Evolutionary conservation across 2,329 filamentous ascomycete genomes (phyloP).

Genomic region (Fusarium staphyleae): DNA sequence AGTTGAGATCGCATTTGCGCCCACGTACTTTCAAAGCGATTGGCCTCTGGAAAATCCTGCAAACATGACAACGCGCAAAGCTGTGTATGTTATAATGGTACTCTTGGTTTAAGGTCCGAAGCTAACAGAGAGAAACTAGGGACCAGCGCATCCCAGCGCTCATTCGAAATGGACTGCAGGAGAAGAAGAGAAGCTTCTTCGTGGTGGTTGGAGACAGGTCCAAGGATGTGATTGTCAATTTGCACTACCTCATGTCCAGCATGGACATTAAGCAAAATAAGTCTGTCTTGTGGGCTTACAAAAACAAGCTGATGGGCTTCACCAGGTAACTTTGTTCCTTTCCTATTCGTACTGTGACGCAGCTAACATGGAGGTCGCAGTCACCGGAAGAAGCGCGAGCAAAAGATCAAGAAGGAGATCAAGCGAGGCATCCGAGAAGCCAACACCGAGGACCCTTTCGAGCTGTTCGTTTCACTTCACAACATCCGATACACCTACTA

Average conservation of each 20-base stretch:
- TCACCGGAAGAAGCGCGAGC: conserved; percentile 97
- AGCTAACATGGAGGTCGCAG: conserved; percentile 49
- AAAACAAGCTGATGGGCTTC: conserved; percentile 95
- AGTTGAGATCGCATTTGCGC: conserved; percentile 42
- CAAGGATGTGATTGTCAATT: conserved; percentile 95
- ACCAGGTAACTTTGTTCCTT: conserved; percentile 63
- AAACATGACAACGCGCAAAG: conserved; percentile 65
- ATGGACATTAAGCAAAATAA: conserved; percentile 90
- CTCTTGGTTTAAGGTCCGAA: background rate
- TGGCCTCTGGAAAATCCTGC: conserved; percentile 36
- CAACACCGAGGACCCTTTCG: conserved; percentile 93
- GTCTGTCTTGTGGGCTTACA: conserved; percentile 97
- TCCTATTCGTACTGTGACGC: conserved; percentile 10
- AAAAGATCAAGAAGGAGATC: conserved; percentile 98
- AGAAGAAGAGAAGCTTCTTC: conserved; percentile 98
- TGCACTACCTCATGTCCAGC: conserved; percentile 89
- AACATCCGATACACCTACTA: conserved; percentile 99
- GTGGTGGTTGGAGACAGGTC: conserved; percentile 90
- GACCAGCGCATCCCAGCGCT: conserved; percentile 91
- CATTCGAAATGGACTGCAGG: conserved; percentile 88
- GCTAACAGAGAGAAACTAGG: conserved; percentile 52
- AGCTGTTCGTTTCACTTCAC: conserved; percentile 94
- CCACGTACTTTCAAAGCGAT: conserved; percentile 41
- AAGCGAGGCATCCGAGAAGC: conserved; percentile 92
- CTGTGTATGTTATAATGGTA: conserved; percentile 50